Conservation (phyloP, 257 asterid species). For the Catharanthus roseus region DNA sequence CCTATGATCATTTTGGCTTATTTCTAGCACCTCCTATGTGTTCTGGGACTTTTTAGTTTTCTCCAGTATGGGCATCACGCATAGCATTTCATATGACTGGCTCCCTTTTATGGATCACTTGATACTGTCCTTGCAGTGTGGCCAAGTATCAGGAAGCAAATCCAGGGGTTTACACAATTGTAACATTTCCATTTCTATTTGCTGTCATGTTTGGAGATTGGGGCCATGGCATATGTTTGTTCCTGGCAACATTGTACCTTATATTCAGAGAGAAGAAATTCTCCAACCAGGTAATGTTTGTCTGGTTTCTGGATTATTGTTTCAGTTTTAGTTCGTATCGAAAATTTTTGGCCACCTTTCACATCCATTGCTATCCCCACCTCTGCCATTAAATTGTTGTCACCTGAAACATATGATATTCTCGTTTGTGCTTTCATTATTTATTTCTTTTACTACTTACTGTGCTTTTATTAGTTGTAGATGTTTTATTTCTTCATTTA, state of each 20-base stretch:
- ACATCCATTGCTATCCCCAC: background rate
- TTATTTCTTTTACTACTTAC: background rate
- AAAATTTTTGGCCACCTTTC: background rate
- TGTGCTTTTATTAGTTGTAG: background rate
- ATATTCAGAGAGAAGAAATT: slow-evolving; percentile 50
- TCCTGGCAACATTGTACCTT: slow-evolving; percentile 46
- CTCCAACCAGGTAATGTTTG: slow-evolving; percentile 37
- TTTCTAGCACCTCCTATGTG: background rate
- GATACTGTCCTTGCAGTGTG: slow-evolving; percentile 28
- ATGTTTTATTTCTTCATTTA: background rate
- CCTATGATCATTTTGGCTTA: background rate
- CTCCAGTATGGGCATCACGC: background rate
- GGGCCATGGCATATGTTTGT: slow-evolving; percentile 69
- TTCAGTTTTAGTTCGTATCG: slow-evolving; percentile 1
- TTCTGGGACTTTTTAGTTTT: background rate
- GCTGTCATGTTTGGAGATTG: slow-evolving; percentile 74
- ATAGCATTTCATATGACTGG: background rate
- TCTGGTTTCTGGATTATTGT: background rate
- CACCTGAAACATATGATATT: background rate
- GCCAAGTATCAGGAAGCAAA: slow-evolving; percentile 65
- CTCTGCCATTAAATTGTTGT: background rate
- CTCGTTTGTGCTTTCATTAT: background rate
- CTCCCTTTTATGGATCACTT: background rate
- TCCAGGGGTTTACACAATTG: slow-evolving; percentile 56
- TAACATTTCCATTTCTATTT: slow-evolving; percentile 61